These are phyloP conservation scores for Kentomonas sorsogonicus DNA, from an alignment of 208 protist genomes.

Conservation along the genomic window DNA sequence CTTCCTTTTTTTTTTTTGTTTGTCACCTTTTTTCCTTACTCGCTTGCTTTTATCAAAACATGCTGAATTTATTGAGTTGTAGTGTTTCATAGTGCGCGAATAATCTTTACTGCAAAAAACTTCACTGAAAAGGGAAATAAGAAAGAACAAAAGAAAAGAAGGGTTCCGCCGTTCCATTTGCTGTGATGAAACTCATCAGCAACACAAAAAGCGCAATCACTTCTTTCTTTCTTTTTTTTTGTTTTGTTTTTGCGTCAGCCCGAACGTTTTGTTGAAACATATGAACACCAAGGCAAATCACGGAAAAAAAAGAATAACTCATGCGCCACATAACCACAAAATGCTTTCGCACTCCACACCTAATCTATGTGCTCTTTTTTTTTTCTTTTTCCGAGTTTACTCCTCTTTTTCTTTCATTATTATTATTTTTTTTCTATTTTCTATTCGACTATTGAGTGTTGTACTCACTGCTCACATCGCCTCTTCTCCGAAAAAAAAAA, in stretches of 20 bases:
- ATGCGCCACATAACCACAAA: too few species aligned
- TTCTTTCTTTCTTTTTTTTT: constrained; percentile 8
- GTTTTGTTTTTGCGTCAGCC: constrained; percentile 1
- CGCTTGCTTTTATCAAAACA: too few species aligned
- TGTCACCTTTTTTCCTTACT: background rate
- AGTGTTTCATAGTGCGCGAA: background rate
- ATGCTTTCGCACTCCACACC: too few species aligned
- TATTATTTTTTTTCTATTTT: background rate
- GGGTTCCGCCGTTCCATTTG: constrained; percentile 4
- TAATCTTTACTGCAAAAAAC: background rate
- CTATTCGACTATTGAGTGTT: background rate
- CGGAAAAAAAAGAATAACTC: too few species aligned
- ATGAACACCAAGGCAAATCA: background rate
- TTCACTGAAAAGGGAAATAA: background rate
- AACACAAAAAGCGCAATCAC: background rate
- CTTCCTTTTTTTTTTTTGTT: background rate
- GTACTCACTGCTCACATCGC: background rate
- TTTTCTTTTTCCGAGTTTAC: background rate
- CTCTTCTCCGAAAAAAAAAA: background rate
- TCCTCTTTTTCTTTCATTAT: background rate
- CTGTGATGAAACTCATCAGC: background rate
- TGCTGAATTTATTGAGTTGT: background rate
- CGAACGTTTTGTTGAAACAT: background rate
- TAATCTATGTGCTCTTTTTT: too few species aligned
- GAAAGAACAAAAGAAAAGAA: constrained; percentile 12